phyloP scores from a whole-genome alignment of 371 early-diverging fungal species.

The Thermomucor indicae-seudaticae region DNA sequence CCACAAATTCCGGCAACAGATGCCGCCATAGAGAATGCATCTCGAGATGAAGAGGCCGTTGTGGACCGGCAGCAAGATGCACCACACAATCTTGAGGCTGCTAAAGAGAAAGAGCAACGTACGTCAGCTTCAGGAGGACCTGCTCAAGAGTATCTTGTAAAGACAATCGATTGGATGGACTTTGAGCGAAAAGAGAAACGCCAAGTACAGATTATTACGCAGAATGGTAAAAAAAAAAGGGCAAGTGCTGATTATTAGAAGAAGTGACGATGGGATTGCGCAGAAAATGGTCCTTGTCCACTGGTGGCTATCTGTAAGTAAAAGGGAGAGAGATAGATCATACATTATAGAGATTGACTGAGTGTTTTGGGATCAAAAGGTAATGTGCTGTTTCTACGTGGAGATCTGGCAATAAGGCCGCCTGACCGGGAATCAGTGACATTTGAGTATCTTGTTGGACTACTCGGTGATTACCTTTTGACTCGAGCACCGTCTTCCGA shows the following conservation, averaged over 20 bases:
- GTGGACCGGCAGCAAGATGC: not conserved
- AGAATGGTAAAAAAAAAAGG: conserved; percentile 66
- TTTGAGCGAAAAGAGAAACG: conserved; percentile 27
- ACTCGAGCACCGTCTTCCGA: conserved; percentile 21
- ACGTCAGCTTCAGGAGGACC: not conserved
- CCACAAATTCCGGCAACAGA: no score
- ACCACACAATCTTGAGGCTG: not conserved
- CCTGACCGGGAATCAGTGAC: conserved; percentile 55
- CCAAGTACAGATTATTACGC: conserved; percentile 69
- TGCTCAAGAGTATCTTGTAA: conserved; percentile 57
- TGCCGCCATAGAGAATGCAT: no score
- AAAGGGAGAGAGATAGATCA: not conserved
- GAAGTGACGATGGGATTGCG: no score
- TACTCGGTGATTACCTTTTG: conserved; percentile 73
- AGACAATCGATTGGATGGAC: conserved; percentile 64
- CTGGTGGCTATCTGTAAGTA: conserved; percentile 69
- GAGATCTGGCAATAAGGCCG: conserved; percentile 60
- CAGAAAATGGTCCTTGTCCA: conserved; percentile 93
- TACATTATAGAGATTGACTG: not conserved
- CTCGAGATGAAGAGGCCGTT: no score
- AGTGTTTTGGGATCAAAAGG: no score
- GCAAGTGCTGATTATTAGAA: no score
- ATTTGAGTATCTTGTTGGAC: conserved; percentile 66
- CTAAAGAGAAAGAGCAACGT: no score
- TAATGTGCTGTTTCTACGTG: conserved; percentile 79